Evolutionary conservation across 495 filamentous ascomycete genomes (phyloP), one percentile per base, ranked within the genome.

Genomic region (Penicillium pancosmium): DNA sequence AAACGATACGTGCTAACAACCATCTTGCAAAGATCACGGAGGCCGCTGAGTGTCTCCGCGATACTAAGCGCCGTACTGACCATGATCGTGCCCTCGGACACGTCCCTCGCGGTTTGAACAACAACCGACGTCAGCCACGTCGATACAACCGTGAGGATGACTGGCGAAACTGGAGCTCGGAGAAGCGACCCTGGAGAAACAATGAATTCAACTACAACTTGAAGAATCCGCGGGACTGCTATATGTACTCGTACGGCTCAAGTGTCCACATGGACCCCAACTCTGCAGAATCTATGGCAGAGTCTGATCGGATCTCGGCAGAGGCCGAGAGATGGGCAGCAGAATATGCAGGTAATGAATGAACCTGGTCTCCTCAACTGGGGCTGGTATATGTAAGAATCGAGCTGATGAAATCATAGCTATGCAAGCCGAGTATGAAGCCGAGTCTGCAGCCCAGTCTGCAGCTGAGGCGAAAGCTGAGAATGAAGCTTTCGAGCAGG

Each of bases 21-120:
- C 44, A 8, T 35, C 58, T 21, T 21, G 19, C 19, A 41, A 81
- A 48, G 78, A 71, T 78, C 18, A 65, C 66, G 36, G 55, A 77
- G 58, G 78, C 76, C 16, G 59, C 71, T 40, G 75, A 80, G 33
- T 59, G 65, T 16, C 78, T 81, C 43, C 72, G 69, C 10, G 73
- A 79, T 56, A 59, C 64, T 0, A 23, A 27, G 9, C 61, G 62
- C 12, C 71, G 78, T 13, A 23, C 19, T 13, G n/a, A 50, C 16
- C 72, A 76, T 50, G 74, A 78, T n/a, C 50, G 11, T 40, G 27
- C 9, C 16, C 1, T 52, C 56, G 15, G 38, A 57, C 25, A 35
- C 21, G 3, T 1, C 8, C 8, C 27, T 4, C 27, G 27, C 27
- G 36, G 15, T 40, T 40, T 15, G 36, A 40, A 40, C 12, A 6